Conservation (phyloP, 1,139 yeast genomes). For the Kodamaea suecica region DNA sequence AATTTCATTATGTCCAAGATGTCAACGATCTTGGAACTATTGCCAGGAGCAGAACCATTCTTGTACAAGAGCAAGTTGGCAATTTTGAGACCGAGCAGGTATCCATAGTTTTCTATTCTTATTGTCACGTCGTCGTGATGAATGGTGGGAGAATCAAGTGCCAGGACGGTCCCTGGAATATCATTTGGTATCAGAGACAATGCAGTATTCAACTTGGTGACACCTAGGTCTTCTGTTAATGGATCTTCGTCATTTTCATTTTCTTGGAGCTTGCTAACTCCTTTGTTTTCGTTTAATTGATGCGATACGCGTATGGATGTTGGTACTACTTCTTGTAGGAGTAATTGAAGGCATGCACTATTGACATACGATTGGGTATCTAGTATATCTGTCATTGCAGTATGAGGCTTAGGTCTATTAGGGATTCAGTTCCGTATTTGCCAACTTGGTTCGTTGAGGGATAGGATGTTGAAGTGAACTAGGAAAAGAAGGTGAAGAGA, state of each 20-base stretch:
- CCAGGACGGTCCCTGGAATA: conserved; percentile 42
- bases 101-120: conserved; percentile 70
- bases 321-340: conserved; percentile 75
- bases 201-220: conserved; percentile 19
- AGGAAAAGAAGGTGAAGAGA: no score
- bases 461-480: no score
- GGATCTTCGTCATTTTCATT: conserved; percentile 2
- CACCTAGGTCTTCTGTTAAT: no score
- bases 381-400: conserved; percentile 15
- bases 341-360: conserved; percentile 51
- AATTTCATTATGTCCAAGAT: conserved; percentile 84
- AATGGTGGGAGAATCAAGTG: conserved; percentile 33
- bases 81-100: conserved; percentile 67
- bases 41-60: conserved; percentile 24
- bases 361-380: conserved; percentile 37
- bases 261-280: conserved; percentile 17
- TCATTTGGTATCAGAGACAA: conserved; percentile 26
- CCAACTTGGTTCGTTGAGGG: not conserved
- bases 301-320: conserved; percentile 57
- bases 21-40: conserved; percentile 51
- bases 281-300: conserved; percentile 13
- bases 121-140: conserved; percentile 53
- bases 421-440: not conserved
- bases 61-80: conserved; percentile 68
- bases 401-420: not conserved